Base-by-base conservation (phyloP, 345 rosid genomes). In the Erucastrum elatum region DNA sequence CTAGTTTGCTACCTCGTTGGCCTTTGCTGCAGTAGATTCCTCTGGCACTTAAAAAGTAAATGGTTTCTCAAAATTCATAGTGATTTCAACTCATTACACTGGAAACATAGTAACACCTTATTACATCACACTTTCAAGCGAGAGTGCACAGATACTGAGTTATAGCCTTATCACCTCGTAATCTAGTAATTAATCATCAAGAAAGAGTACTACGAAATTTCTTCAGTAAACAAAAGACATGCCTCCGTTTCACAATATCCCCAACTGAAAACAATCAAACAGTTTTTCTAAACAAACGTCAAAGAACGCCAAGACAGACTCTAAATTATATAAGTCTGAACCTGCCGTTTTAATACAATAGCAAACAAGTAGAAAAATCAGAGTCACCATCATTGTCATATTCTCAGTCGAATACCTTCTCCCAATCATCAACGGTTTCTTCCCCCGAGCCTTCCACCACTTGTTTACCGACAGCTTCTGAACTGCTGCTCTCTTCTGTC, bases 361-460 rank as follows among this genome's bases (percentile, higher is more conserved):
- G 63, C 59, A 31, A 51, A 44, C 0, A 60, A 76, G 53, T 44
- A 17, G 9, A 69, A 69, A 61, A 9, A 13, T 44, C 37, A 46
- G 1, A 21, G 15, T 39, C 53, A 60, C 7, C 6, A 17, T 49
- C 55, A 49, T 49, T 49, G 31, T 17, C 30, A 25, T 39, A 29
- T 37, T 33, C 64, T 84, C 82, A 87, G n/a, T 91, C 93, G 68
- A 82, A 94, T 74, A 90, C 95, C 75, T 92, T 86, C 81, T 92
- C 98, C 98, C 98, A 92, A 70, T 92, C 94, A 75, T 94, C 97
- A 35, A 81, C 92, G 63, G 90, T 95, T 35, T 76, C 79, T 53
- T 79, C 55, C 0, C 82, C 17, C 0, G 82, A 68, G 76, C 46
- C 77, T 49, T 66, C 85, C 66, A 77, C 84, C 34, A 76, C 80